These are phyloP conservation scores for Angomonas deanei DNA, from an alignment of 208 protist genomes.

Conservation along the genomic window DNA sequence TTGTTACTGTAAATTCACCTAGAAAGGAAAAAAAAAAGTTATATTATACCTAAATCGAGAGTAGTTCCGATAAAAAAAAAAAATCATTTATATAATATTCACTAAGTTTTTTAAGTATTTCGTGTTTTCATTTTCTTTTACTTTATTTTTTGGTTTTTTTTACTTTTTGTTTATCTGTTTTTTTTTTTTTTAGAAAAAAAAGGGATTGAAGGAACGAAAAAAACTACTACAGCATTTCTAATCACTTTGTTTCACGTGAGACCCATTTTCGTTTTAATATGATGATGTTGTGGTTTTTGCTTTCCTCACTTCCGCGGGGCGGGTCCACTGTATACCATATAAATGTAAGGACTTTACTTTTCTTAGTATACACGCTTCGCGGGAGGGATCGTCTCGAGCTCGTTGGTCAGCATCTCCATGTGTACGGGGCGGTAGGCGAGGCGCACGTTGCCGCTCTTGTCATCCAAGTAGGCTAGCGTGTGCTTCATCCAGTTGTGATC, in stretches of 20 bases:
- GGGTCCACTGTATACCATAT: too few species aligned
- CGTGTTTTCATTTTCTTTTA: constrained; percentile 2
- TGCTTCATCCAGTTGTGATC: constrained; percentile 99
- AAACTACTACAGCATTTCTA: too few species aligned
- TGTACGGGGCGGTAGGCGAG: constrained; percentile 94
- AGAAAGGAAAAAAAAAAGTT: too few species aligned
- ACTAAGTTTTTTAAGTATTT: constrained; percentile 4
- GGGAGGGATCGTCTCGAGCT: constrained; percentile 81
- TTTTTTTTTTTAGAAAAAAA: neutral
- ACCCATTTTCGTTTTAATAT: too few species aligned
- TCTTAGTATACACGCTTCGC: constrained; percentile 92
- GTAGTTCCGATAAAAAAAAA: neutral
- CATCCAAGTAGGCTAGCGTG: constrained; percentile 95
- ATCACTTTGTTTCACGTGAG: too few species aligned
- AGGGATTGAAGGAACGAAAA: too few species aligned
- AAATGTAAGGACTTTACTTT: neutral
- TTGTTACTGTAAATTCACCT: too few species aligned
- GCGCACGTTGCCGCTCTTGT: constrained; percentile 82
- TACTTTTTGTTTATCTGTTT: neutral
- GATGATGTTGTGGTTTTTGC: too few species aligned
- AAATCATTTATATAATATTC: neutral
- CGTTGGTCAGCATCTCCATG: constrained; percentile 88
- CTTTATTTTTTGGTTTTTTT: neutral
- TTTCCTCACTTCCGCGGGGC: too few species aligned
- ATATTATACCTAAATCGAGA: too few species aligned